Conservation (phyloP, 1,284 basidiomycete genomes). For the Neonothopanus nambi region DNA sequence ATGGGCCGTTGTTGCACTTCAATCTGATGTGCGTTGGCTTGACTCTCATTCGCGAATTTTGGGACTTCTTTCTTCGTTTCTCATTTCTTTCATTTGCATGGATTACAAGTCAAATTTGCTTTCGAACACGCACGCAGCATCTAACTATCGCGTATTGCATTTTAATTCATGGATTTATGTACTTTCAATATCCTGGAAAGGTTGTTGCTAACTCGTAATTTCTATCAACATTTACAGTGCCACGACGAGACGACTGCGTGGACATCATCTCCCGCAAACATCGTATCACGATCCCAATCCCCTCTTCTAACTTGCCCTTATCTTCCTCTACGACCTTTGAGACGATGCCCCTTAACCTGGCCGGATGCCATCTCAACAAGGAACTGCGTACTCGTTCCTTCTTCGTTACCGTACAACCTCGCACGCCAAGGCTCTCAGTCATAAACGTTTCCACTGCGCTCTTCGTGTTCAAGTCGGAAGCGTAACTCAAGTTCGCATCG, state of each 20-base stretch:
- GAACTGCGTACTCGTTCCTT: conserved; percentile 59
- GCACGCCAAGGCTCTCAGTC: conserved; percentile 45
- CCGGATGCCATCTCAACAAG: conserved; percentile 73
- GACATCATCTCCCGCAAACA: conserved; percentile 13
- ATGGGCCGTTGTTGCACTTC: not conserved
- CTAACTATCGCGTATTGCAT: too few species aligned
- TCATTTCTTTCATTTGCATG: too few species aligned
- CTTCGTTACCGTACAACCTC: conserved; percentile 39
- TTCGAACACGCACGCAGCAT: too few species aligned
- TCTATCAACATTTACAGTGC: too few species aligned
- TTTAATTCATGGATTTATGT: too few species aligned
- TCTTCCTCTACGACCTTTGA: conserved; percentile 52
- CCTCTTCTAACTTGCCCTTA: conserved; percentile 43
- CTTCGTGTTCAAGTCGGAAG: conserved; percentile 40
- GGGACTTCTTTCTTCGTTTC: too few species aligned
- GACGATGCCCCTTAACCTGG: conserved; percentile 59
- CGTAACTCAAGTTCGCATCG: conserved; percentile 12
- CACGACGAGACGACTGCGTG: conserved; percentile 4
- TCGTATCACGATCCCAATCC: conserved; percentile 16
- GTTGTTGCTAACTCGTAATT: too few species aligned
- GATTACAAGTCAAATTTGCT: too few species aligned
- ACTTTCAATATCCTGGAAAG: too few species aligned
- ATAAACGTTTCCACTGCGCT: conserved; percentile 57
- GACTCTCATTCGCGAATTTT: too few species aligned
- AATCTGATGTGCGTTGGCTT: not conserved